Evolutionary conservation across 2,329 filamentous ascomycete genomes (phyloP).

Genomic region (Paracamarosporium sp.): DNA sequence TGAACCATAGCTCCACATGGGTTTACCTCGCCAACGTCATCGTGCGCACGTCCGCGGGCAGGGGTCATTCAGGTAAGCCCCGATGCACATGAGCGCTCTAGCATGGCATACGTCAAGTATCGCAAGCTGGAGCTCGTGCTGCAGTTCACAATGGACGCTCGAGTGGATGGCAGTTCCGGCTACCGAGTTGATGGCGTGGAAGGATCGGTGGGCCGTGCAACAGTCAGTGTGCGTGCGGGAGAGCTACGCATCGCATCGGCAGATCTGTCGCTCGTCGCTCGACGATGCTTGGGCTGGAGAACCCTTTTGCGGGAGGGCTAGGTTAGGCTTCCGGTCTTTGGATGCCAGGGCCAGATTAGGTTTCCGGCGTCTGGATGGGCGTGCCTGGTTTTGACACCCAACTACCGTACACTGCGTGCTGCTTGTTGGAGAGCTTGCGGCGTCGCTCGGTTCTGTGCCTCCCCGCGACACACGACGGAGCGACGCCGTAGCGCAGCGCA

Average conservation of each 20-base stretch:
- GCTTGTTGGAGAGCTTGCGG: neutral
- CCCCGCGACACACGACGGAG: neutral
- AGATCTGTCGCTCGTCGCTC: conserved; percentile 3
- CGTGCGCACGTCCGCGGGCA: neutral
- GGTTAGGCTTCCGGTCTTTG: neutral
- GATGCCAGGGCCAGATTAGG: conserved; percentile 5
- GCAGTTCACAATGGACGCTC: neutral
- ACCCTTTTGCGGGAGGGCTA: conserved; percentile 5
- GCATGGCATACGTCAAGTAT: conserved; percentile 4
- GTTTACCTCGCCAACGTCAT: conserved; percentile 3
- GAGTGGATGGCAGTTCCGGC: neutral
- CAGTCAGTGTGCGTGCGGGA: too few species aligned
- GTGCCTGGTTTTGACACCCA: neutral
- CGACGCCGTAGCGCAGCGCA: neutral
- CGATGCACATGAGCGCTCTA: neutral
- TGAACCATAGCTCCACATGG: conserved; percentile 1
- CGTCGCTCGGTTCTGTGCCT: neutral
- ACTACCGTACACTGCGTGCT: neutral
- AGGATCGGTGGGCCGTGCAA: conserved; percentile 5
- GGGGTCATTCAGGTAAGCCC: conserved; percentile 3
- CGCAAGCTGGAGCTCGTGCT: neutral
- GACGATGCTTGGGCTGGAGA: neutral
- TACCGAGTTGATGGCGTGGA: neutral
- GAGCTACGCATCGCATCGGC: conserved; percentile 12
- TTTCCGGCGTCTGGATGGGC: neutral